Base-by-base conservation (phyloP, 768 basidiomycete genomes). In the Phaeotremella skinneri region DNA sequence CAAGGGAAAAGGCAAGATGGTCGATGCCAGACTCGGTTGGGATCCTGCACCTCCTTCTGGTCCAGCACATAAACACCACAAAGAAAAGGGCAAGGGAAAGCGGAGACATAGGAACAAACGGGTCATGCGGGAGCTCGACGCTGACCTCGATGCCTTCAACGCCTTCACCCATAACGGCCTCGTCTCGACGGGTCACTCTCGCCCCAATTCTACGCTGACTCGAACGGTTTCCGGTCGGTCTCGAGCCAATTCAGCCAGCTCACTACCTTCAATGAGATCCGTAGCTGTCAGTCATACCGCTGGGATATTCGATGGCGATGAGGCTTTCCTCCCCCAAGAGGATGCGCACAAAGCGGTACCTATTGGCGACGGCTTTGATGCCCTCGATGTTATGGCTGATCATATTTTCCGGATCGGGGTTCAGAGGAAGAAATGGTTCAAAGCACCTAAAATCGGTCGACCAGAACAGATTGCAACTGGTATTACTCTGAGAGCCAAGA, bases 301-400 rank as follows among this genome's bases (percentile, higher is more conserved):
- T 23, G 48, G 47, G 11, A 32, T 49, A 9, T 14, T 50, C 3
- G 56, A 57, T 16, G 48, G 26, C 23, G 43, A 56, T 26, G 49
- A 30, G 26, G 47, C 23, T 13, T 49, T 20, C 32, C 25, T 26
- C 49, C 17, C 51, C 13, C 25, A 58, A 16, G 49, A 59, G 17
- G 56, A 55, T 16, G 20, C 39, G 0, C 62, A 58, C 13, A 54
- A 53, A 52, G 68, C 66, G 4, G 71, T 73, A 2, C 61, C 64
- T 9, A 59, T 69, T 21, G 71, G 71, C 27, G 71, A 73, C 31
- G 71, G 71, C 0, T 69, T 66, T 34, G 73, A 75, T 37, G 73
- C 73, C 32, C 48, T 75, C 16, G 73, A 75, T 49, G 66, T 75
- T 50, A 75, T 75, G 70, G 73, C 71, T 31, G 73, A 75, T 57